phyloP scores from a whole-genome alignment of 495 filamentous ascomycete species.

The Penicillium coffeae region DNA sequence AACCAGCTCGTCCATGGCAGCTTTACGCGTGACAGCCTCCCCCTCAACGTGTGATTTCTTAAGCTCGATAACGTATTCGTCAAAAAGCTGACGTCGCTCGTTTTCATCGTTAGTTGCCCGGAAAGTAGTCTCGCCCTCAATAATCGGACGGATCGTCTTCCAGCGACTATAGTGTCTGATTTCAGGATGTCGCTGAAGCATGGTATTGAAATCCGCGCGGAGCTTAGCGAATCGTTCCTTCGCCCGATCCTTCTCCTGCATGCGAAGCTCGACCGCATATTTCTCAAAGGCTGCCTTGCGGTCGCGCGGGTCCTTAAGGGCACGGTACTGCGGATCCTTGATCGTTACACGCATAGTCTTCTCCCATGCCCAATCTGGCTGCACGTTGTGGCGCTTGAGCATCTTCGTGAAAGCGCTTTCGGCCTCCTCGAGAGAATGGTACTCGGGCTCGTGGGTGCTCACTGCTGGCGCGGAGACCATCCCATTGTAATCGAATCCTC shows the following conservation, averaged over 20 bases:
- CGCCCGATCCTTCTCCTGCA: constrained; percentile 91
- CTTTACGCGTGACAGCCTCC: constrained; percentile 67
- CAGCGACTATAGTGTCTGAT: constrained; percentile 97
- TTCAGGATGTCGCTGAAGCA: constrained; percentile 95
- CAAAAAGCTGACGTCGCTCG: constrained; percentile 88
- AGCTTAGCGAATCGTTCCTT: constrained; percentile 93
- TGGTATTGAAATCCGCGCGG: constrained; percentile 88
- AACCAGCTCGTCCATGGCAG: constrained; percentile 81
- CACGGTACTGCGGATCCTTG: constrained; percentile 89
- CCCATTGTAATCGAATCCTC: constrained; percentile 50
- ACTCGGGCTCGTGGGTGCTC: constrained; percentile 73
- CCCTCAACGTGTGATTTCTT: constrained; percentile 72
- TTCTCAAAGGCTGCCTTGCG: constrained; percentile 93
- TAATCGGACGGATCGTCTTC: constrained; percentile 93
- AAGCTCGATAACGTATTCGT: constrained; percentile 85
- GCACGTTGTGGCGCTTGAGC: constrained; percentile 76
- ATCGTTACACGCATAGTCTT: constrained; percentile 84
- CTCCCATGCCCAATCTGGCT: constrained; percentile 90
- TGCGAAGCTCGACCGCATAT: constrained; percentile 83
- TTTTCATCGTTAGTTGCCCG: constrained; percentile 82
- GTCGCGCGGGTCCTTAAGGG: constrained; percentile 90
- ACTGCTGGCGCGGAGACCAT: constrained; percentile 57
- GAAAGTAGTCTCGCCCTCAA: constrained; percentile 94
- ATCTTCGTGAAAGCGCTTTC: constrained; percentile 93
- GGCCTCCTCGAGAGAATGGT: constrained; percentile 81